Evolutionary conservation across 495 filamentous ascomycete species (phyloP), one percentile per base, ranked within the genome.

Genomic region (Xanthoparmelia taractica): DNA sequence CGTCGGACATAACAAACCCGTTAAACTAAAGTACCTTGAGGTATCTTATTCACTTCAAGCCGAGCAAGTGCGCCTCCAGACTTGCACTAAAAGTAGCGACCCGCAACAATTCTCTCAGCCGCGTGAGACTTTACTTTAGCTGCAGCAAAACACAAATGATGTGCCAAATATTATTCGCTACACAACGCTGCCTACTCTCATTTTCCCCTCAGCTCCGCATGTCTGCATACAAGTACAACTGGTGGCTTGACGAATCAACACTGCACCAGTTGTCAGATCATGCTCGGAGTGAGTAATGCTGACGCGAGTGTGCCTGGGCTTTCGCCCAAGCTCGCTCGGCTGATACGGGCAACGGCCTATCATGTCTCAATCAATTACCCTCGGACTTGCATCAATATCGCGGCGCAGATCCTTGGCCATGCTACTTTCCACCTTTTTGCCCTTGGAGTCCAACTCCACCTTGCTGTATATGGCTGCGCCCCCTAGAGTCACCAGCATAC

Each of bases 391-490:
- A 29, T 40, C 61, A 29, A 8, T 27, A 37, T 23, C 61, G 47
- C 61, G n/a, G 25, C 48, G 52, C 50, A 64, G 37, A 29, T 57
- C 47, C 38, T 60, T 61, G 41, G 47, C 29, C 38, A 37, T 40
- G 8, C 61, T 45, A 15, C 20, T n/a, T 18, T 37, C 48, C 25
- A 43, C 48, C 56, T 60, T 64, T 33, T 60, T 64, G 20, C 56
- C 60, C 54, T 64, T 67, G 34, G 58, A 57, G 13, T 64, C 60
- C 61, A 67, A 27, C 27, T 64, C 61, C 18, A 67, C 65, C 48
- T 67, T 64, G 52, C 65, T 64, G 40, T 67, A 67, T 2, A 67
- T 29, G 3, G 33, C 61, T 27, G 65, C 65, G 41, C 65, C 65
- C 17, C 56, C 37, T 27, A 64, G 45, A 15, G 65, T 60, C 13